Evolutionary conservation across 352 stramenopile species (phyloP), one percentile per base, ranked within the genome.

Genomic region (Globisporangium parvum): DNA sequence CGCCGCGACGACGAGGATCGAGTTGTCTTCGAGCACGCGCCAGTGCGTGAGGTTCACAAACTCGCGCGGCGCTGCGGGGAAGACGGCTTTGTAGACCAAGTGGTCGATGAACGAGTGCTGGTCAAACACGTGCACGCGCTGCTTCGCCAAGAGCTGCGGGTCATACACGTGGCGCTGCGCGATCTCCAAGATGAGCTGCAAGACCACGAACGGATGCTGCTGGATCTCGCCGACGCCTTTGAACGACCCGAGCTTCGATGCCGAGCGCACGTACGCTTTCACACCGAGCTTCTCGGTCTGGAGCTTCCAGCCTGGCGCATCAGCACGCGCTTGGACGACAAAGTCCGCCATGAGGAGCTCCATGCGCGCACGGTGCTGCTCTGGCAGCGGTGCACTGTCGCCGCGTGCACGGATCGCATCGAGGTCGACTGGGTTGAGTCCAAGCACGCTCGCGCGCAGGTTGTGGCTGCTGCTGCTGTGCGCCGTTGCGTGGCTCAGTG

Each of bases 41-140:
- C 80, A 88, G 59, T 88, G 80, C 5, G 71, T 86, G n/a, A 88
- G 62, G 45, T 87, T 80, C 40, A 87, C 66, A 44, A 85, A 88
- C 35, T 88, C 76, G 31, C 73, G 73, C 18, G 69, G 57, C 17
- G 70, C 60, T 3, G 69, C 62, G 6, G 80, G 80, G 59, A 91
- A 88, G 35, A 86, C 66, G 1, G 74, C 65, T 64, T 88, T 88
- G 71, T 80, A 85, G 15, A 67, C 75, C 44, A 88, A 65, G 58
- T 88, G 73, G 53, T 91, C 77, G 47, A 91, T 71, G 59, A 80
- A 88, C 53, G 74, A 85, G 67, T 91, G 77, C 53, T 81, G 67
- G 45, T 88, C 70, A 40, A 78, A 85, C n/a, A 87, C 72, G 26
- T 77, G 57, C 24, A 77, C 61, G 23, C 78, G 78, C 33, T 75